Conservation (phyloP, 2,329 filamentous ascomycete species). For the Claviceps paspali region DNA sequence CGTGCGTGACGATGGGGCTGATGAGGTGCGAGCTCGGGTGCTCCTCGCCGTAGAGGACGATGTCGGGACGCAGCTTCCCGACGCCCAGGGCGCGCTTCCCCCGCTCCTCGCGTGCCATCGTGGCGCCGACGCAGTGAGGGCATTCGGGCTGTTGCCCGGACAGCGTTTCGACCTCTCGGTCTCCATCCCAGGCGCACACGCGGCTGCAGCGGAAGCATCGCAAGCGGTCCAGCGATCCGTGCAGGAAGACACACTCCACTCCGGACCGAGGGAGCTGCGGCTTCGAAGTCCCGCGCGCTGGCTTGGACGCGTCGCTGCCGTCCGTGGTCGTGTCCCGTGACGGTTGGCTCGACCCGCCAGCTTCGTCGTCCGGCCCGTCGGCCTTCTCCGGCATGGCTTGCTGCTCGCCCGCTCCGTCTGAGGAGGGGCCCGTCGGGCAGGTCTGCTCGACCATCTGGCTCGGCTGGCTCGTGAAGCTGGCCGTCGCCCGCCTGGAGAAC, state of each 20-base stretch:
- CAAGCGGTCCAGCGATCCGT: conserved; percentile 50
- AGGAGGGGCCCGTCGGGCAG: too few species aligned
- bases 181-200: conserved; percentile 44
- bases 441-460: conserved; percentile 23
- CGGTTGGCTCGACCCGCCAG: too few species aligned
- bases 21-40: conserved; percentile 55
- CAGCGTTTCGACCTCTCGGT: conserved; percentile 39
- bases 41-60: conserved; percentile 61
- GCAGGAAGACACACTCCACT: conserved; percentile 54
- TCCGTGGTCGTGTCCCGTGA: neutral
- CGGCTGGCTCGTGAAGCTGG: conserved; percentile 16
- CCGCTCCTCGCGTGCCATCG: conserved; percentile 44
- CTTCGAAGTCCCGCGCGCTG: too few species aligned
- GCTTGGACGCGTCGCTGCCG: too few species aligned
- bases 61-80: conserved; percentile 54
- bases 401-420: too few species aligned
- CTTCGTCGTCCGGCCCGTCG: too few species aligned
- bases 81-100: conserved; percentile 54
- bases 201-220: conserved; percentile 48
- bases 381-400: conserved; percentile 4
- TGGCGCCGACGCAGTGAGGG: conserved; percentile 47
- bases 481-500: conserved; percentile 36
- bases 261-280: conserved; percentile 23
- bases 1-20: conserved; percentile 52
- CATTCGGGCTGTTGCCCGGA: conserved; percentile 53